Conservation (phyloP, 345 rosid species). For the Noccaea bulbosa region DNA sequence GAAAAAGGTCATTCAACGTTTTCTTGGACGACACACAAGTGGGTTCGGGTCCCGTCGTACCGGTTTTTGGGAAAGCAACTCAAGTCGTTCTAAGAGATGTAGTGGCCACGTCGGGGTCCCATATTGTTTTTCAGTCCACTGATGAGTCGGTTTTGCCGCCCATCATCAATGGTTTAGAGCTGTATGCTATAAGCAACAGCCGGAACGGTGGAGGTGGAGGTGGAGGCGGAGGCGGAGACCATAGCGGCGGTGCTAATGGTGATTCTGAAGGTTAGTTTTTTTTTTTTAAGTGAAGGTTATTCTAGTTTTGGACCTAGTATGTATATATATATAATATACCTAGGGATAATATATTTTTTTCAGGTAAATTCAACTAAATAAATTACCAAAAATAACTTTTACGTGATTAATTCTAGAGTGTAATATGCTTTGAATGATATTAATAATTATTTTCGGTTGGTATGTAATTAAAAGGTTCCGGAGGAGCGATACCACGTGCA, state of each 20-base stretch:
- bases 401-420: too few relatives aligned
- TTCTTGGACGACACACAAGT: constrained; percentile 25
- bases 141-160: constrained; percentile 28
- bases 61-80: constrained; percentile 33
- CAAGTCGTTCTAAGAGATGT: constrained; percentile 35
- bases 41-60: constrained; percentile 25
- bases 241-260: background rate
- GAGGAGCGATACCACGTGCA: background rate
- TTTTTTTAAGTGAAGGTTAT: background rate
- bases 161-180: constrained; percentile 35
- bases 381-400: too few relatives aligned
- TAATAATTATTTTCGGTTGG: background rate
- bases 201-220: background rate
- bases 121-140: constrained; percentile 31
- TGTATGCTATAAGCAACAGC: constrained; percentile 36
- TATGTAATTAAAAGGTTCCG: background rate
- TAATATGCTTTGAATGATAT: background rate
- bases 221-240: background rate
- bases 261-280: constrained; percentile 5
- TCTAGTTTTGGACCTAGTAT: too few relatives aligned
- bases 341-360: too few relatives aligned
- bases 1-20: constrained; percentile 37
- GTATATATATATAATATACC: too few relatives aligned
- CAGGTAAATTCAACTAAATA: too few relatives aligned
- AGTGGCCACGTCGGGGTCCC: constrained; percentile 12